Evolutionary conservation across 306 rosid genomes (phyloP).

Genomic region (Alnus glutinosa): DNA sequence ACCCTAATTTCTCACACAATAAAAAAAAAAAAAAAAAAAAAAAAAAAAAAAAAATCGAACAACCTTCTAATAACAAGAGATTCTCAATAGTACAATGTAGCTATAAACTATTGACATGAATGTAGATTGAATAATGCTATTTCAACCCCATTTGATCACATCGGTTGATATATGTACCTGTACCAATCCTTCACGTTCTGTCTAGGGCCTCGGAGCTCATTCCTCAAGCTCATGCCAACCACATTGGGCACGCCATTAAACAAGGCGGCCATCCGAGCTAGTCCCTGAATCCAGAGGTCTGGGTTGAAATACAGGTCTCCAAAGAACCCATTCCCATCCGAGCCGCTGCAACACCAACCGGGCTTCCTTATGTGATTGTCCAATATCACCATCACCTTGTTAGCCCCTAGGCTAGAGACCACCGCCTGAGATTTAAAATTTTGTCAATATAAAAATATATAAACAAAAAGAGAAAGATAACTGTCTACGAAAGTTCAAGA

Average conservation of each 20-base stretch:
- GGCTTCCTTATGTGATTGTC: constrained; percentile 82
- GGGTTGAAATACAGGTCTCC: constrained; percentile 74
- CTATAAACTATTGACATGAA: too few species aligned
- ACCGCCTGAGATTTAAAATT: background rate
- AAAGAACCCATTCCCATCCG: constrained; percentile 75
- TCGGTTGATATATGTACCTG: constrained; percentile 41
- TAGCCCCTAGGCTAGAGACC: constrained; percentile 5
- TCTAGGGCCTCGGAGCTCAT: constrained; percentile 81
- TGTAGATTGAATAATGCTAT: too few species aligned
- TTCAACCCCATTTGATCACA: too few species aligned
- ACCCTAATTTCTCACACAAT: too few species aligned
- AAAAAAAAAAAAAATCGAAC: too few species aligned
- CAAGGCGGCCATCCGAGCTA: constrained; percentile 73
- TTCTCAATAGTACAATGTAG: too few species aligned
- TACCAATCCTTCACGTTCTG: constrained; percentile 79
- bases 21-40: too few species aligned
- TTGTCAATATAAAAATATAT: background rate
- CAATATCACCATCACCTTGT: constrained; percentile 30
- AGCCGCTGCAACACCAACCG: constrained; percentile 76
- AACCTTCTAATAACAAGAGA: too few species aligned
- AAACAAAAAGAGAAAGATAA: background rate
- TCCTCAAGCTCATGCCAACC: constrained; percentile 86
- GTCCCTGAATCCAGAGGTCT: constrained; percentile 62
- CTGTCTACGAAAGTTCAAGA: too few species aligned
- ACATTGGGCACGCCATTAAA: constrained; percentile 61